phyloP scores from a whole-genome alignment of 192 early-diverging fungal genomes.

The Kickxella alabastrina region DNA sequence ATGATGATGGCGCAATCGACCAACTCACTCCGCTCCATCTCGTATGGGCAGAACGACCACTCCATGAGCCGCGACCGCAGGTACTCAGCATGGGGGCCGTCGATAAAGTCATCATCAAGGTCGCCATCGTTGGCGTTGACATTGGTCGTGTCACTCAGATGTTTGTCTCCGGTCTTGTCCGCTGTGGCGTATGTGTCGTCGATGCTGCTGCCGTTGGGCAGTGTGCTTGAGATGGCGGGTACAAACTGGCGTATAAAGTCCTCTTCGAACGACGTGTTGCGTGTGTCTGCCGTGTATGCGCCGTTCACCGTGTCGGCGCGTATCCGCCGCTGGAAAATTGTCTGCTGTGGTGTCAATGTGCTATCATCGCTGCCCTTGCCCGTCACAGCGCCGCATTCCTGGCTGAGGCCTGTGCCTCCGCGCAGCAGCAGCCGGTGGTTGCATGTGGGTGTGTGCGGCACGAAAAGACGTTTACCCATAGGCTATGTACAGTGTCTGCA shows the following conservation, averaged over 20 bases:
- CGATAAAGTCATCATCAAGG: constrained; percentile 29
- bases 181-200: neutral
- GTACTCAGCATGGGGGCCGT: constrained; percentile 27
- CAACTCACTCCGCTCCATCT: constrained; percentile 58
- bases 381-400: constrained; percentile 5
- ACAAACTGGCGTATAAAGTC: constrained; percentile 55
- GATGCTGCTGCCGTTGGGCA: constrained; percentile 6
- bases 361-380: constrained; percentile 12
- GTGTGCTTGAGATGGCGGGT: constrained; percentile 38
- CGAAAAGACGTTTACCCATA: constrained; percentile 53
- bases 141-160: neutral
- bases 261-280: constrained; percentile 47
- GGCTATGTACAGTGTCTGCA: constrained; percentile 44
- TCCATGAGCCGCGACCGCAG: constrained; percentile 58
- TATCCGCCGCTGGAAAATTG: constrained; percentile 48
- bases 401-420: constrained; percentile 1
- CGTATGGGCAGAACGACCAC: constrained; percentile 73
- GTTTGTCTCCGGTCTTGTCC: neutral
- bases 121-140: constrained; percentile 7
- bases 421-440: constrained; percentile 10
- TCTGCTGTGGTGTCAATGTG: constrained; percentile 25
- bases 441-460: constrained; percentile 35
- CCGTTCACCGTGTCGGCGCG: constrained; percentile 37
- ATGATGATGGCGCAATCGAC: constrained; percentile 66
- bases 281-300: constrained; percentile 34